phyloP scores from a whole-genome alignment of 1,284 basidiomycete genomes.

The Mycena sp. region DNA sequence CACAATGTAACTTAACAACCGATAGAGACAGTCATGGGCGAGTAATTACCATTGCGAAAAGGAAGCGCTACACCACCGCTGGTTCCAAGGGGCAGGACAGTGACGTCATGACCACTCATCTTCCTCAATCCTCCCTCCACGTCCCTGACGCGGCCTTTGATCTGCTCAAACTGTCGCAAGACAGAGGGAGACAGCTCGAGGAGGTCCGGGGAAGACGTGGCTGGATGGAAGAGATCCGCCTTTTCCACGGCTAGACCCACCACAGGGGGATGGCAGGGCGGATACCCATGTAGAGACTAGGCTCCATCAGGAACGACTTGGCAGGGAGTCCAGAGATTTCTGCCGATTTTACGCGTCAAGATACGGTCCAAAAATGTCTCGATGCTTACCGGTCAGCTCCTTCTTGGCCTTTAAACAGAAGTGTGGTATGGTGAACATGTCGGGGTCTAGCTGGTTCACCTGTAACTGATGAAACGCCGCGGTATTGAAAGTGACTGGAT shows the following conservation, averaged over 20 bases:
- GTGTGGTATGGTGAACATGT: conserved; percentile 79
- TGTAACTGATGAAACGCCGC: conserved; percentile 77
- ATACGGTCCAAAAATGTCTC: background rate
- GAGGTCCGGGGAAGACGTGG: conserved; percentile 30
- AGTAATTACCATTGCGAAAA: conserved; percentile 80
- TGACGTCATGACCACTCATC: conserved; percentile 68
- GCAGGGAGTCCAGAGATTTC: conserved; percentile 59
- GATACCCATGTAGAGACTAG: conserved; percentile 51
- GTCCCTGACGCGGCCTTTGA: conserved; percentile 39
- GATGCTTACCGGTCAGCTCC: conserved; percentile 50
- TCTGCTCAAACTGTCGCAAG: conserved; percentile 45
- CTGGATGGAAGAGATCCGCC: background rate
- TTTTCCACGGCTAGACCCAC: conserved; percentile 26
- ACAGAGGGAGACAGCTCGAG: conserved; percentile 47
- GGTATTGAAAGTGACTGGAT: conserved; percentile 82
- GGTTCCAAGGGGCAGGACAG: conserved; percentile 85
- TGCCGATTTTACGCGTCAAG: conserved; percentile 32
- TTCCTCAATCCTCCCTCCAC: conserved; percentile 27
- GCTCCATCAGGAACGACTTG: conserved; percentile 50
- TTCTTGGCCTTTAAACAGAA: conserved; percentile 53
- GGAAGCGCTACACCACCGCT: conserved; percentile 86
- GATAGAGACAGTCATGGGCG: background rate
- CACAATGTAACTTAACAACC: background rate
- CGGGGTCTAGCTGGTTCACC: conserved; percentile 74
- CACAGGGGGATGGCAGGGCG: conserved; percentile 60